Evolutionary conservation across 1,284 basidiomycete species (phyloP).

Genomic region (Sanghuangporus baumii): DNA sequence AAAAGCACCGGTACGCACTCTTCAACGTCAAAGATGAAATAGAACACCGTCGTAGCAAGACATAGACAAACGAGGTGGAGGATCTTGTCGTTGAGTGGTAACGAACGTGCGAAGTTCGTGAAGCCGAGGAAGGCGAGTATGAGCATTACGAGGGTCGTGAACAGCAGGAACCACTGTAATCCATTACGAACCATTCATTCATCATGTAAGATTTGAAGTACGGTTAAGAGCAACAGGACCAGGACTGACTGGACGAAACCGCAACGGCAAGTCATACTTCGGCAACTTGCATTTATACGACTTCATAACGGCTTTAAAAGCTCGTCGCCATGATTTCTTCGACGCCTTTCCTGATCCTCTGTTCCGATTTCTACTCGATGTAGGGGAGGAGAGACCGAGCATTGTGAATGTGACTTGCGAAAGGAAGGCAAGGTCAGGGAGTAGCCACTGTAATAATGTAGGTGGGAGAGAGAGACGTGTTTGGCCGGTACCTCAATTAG

Average conservation of each 20-base stretch:
- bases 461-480: background rate
- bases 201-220: background rate
- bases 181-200: background rate
- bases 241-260: constrained; percentile 60
- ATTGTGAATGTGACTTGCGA: background rate
- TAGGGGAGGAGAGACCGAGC: constrained; percentile 4
- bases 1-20: constrained; percentile 46
- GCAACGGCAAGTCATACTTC: constrained; percentile 63
- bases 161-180: constrained; percentile 65
- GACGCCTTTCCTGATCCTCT: background rate
- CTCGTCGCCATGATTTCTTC: constrained; percentile 29
- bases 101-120: constrained; percentile 55
- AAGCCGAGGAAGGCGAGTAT: constrained; percentile 68
- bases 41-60: constrained; percentile 76
- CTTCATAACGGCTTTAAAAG: constrained; percentile 48
- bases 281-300: constrained; percentile 52
- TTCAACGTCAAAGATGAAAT: constrained; percentile 84
- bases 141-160: constrained; percentile 61
- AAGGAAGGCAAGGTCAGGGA: background rate
- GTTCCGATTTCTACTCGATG: background rate
- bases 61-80: constrained; percentile 81
- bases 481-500: background rate
- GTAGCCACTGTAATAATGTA: too few relatives aligned
- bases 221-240: constrained; percentile 6
- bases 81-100: constrained; percentile 80